Base-by-base conservation (phyloP, 257 asterid genomes). In the Buddleja alternifolia region DNA sequence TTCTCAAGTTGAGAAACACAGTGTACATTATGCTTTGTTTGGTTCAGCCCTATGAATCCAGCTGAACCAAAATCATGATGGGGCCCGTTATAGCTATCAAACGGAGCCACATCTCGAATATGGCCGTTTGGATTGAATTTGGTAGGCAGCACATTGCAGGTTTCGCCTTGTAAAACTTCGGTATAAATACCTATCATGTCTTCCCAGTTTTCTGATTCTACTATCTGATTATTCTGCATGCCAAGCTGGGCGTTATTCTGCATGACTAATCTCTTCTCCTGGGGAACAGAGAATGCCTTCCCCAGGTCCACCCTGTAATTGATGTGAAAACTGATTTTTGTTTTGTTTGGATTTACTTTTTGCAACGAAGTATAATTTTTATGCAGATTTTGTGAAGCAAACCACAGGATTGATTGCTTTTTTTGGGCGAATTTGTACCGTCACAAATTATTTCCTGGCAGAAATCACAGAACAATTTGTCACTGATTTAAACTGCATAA, bases 281-380 rank as follows among this genome's bases (percentile, higher is more conserved):
- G 78, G 69, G 84, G 75, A 69, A 68, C 79, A 60, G 73, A 69
- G 60, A 69, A 66, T 58, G 77, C 80, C 59, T 78, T 83, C 75
- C 84, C 88, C 80, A 73, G 75, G 80, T 77, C 76, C 90, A 84
- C 86, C 56, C 56, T 77, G 42, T 48, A 46, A 24, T 25, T 20
- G 52, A 47, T 61, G 17, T 17, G 47, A 7, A 62, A 39, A 25
- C 10, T 32, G 67, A 48, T 34, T 39, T 17, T 45, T 45, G 9
- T 14, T 16, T 47, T 16, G 23, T 8, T 24, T 48, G 34, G 34
- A 29, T 29, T 29, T 29, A 29, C 2, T 1, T 29, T n/a, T 29
- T 29, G 34, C 34, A 29, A 2, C 34, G 5, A 29, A 29, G 34
- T 29, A 5, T 29, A 29, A 29, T 29, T 29, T 29, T 29, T 29